Percentiles rank a stretch among this genome's conserved stretches.
Evolutionary conservation across 2,329 filamentous ascomycete species (phyloP).

Genomic region (Phyllosticta citrichinensis): DNA sequence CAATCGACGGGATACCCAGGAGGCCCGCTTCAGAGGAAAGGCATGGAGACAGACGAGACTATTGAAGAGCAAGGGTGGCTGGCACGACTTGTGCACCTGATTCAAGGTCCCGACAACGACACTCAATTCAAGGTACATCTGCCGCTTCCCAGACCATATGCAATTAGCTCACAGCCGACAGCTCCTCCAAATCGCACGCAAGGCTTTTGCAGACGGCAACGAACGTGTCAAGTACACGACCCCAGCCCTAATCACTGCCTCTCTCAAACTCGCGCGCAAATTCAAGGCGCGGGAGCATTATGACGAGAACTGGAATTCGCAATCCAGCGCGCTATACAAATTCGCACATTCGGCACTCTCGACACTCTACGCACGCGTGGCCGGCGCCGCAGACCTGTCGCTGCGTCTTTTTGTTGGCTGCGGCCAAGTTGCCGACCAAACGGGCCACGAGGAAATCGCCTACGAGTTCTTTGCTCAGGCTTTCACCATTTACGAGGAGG

Average conservation of each 20-base stretch:
- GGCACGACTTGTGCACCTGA: slow-evolving; percentile 80
- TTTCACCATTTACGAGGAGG: slow-evolving; percentile 96
- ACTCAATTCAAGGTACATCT: slow-evolving; percentile 67
- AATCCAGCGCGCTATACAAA: slow-evolving; percentile 79
- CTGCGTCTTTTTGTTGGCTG: slow-evolving; percentile 84
- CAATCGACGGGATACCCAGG: slow-evolving; percentile 72
- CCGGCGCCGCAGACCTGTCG: slow-evolving; percentile 75
- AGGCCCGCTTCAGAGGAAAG: slow-evolving; percentile 60
- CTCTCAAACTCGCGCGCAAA: slow-evolving; percentile 77
- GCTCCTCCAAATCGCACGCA: slow-evolving; percentile 77
- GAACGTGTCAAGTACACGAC: slow-evolving; percentile 95
- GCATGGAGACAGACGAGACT: slow-evolving; percentile 87
- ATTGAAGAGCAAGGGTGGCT: slow-evolving; percentile 98
- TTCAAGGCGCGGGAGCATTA: slow-evolving; percentile 89
- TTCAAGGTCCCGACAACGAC: slow-evolving; percentile 76
- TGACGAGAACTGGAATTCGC: slow-evolving; percentile 62
- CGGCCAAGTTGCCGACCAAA: slow-evolving; percentile 86
- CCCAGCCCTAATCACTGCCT: slow-evolving; percentile 79
- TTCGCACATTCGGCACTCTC: slow-evolving; percentile 88
- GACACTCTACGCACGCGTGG: slow-evolving; percentile 78
- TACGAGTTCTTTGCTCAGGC: slow-evolving; percentile 99
- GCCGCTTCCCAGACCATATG: neutral
- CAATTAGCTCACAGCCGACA: slow-evolving; percentile 1
- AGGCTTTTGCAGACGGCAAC: slow-evolving; percentile 82
- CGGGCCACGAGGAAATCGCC: slow-evolving; percentile 85